Conservation (phyloP, 306 rosid genomes). For the Coriaria nepalensis region DNA sequence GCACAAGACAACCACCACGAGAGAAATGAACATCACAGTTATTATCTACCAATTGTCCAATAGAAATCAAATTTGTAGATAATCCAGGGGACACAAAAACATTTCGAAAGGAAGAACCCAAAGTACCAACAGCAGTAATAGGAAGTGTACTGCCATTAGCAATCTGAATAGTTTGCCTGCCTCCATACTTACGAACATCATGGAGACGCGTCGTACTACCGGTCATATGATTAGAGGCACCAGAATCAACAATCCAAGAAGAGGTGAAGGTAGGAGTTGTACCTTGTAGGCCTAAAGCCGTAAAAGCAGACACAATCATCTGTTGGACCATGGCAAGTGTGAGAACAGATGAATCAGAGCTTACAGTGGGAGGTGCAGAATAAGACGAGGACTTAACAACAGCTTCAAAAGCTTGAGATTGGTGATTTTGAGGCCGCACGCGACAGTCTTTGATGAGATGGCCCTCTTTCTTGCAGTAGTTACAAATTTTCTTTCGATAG, state of each 20-base stretch:
- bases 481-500: neutral
- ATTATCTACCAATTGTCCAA: conserved; percentile 1
- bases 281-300: conserved; percentile 1
- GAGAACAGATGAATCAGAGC: neutral
- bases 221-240: conserved; percentile 2
- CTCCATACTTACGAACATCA: neutral
- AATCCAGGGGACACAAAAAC: neutral
- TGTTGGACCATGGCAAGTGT: neutral
- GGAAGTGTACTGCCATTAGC: neutral
- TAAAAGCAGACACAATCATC: conserved; percentile 1
- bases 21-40: neutral
- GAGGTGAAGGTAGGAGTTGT: neutral
- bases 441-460: neutral
- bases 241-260: neutral
- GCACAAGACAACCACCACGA: conserved; percentile 4
- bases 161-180: neutral
- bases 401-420: neutral
- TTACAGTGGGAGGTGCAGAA: neutral
- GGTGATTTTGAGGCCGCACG: neutral
- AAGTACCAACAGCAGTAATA: neutral
- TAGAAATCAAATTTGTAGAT: conserved; percentile 1
- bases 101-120: neutral
- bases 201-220: neutral
- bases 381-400: neutral
- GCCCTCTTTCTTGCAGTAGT: neutral